Conservation (phyloP, 495 filamentous ascomycete species). For the Delitschia confertaspora region DNA sequence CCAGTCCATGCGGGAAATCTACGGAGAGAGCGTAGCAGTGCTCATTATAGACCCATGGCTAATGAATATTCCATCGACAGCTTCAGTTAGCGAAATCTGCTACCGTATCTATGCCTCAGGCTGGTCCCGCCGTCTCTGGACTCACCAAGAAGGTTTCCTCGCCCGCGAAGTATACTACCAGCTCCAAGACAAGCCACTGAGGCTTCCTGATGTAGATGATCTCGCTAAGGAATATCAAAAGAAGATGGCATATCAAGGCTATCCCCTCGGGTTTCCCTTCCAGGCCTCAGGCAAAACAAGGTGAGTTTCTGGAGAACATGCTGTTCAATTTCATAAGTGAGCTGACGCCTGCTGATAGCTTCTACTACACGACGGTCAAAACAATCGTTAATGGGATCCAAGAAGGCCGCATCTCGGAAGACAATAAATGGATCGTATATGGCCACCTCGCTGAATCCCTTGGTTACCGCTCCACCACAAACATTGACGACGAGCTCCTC, state of each 20-base stretch:
- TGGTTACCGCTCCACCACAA: conserved; percentile 7
- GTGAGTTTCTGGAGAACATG: too few relatives aligned
- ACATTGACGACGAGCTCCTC: conserved; percentile 7
- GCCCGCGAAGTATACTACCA: conserved; percentile 22
- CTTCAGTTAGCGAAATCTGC: conserved; percentile 16
- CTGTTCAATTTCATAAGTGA: too few relatives aligned
- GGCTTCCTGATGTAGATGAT: conserved; percentile 1
- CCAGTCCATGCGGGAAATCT: conserved; percentile 8
- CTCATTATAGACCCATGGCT: conserved; percentile 8
- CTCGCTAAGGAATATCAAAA: conserved; percentile 3
- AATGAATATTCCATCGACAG: conserved; percentile 9
- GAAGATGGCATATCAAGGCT: conserved; percentile 2
- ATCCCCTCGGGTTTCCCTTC: conserved; percentile 3
- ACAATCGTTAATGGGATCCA: conserved; percentile 3
- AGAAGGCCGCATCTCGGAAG: conserved; percentile 1
- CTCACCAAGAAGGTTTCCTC: conserved; percentile 31
- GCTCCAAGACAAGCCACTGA: conserved; percentile 23
- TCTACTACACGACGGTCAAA: conserved; percentile 6
- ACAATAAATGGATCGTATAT: conserved; percentile 8
- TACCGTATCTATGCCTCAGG: conserved; percentile 21
- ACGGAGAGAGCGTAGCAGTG: conserved; percentile 6
- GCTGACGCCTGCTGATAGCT: too few relatives aligned
- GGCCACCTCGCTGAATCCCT: conserved; percentile 5
- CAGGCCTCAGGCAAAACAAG: conserved; percentile 3
- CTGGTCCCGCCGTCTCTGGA: conserved; percentile 32